Conservation (phyloP, 78 protist genomes). For the Speleostelium caveatum region DNA sequence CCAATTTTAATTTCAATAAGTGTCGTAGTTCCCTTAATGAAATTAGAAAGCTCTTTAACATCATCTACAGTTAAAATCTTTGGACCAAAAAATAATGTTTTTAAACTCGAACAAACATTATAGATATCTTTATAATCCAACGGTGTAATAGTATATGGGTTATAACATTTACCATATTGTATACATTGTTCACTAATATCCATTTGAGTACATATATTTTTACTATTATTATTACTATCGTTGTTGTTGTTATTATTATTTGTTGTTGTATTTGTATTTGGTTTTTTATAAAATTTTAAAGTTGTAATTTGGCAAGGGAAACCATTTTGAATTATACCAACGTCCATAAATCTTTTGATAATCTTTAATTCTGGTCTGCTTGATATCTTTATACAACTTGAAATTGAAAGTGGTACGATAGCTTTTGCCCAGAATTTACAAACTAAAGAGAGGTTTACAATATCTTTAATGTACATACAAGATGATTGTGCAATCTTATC, state of each 20-base stretch:
- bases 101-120: neutral
- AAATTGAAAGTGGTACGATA: constrained; percentile 36
- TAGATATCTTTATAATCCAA: constrained; percentile 21
- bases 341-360: constrained; percentile 25
- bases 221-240: neutral
- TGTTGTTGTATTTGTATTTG: no score
- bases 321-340: constrained; percentile 48
- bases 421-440: constrained; percentile 42
- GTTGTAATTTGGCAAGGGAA: constrained; percentile 35
- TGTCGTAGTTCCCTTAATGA: neutral
- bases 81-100: constrained; percentile 25
- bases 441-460: constrained; percentile 19
- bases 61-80: constrained; percentile 14
- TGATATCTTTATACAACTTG: constrained; percentile 20
- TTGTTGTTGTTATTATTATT: constrained; percentile 18
- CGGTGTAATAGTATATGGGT: neutral
- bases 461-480: constrained; percentile 24
- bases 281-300: constrained; percentile 41
- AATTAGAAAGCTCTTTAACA: constrained; percentile 22
- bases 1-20: constrained; percentile 25
- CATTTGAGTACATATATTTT: neutral
- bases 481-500: neutral
- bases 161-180: neutral
- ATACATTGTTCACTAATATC: neutral
- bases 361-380: constrained; percentile 28